Evolutionary conservation across 495 filamentous ascomycete genomes (phyloP).

Genomic region (Rusavskia elegans): DNA sequence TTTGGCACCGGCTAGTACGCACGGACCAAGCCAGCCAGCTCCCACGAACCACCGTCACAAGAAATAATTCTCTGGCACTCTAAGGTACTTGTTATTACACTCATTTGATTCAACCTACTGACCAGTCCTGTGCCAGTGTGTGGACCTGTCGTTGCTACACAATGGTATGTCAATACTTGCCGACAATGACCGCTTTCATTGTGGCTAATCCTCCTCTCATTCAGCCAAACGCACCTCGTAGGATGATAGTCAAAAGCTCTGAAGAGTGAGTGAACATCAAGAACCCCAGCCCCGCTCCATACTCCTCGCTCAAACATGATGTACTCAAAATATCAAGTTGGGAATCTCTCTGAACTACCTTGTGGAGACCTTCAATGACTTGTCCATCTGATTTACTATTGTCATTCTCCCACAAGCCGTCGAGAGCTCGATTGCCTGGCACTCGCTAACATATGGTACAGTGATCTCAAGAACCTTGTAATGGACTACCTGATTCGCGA

Average conservation of each 20-base stretch:
- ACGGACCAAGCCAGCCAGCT: no score
- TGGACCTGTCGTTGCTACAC: no score
- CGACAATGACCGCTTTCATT: no score
- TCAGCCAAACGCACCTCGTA: no score
- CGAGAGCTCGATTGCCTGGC: not conserved
- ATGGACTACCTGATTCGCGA: constrained; percentile 96
- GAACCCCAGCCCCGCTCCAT: constrained; percentile 1
- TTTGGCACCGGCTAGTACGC: no score
- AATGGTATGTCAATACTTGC: constrained; percentile 1
- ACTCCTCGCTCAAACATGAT: constrained; percentile 47
- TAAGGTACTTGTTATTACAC: no score
- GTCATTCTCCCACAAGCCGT: not conserved
- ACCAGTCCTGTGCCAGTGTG: no score
- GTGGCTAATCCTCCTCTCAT: no score
- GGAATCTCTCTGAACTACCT: constrained; percentile 95
- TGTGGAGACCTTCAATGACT: constrained; percentile 80
- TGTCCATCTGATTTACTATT: constrained; percentile 43
- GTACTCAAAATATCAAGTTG: constrained; percentile 75
- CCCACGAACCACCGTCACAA: no score
- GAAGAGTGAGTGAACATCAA: constrained; percentile 55
- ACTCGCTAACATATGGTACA: constrained; percentile 29
- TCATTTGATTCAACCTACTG: no score
- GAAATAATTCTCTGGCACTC: no score
- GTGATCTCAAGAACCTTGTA: constrained; percentile 87
- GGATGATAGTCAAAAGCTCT: constrained; percentile 60